Percentiles rank a stretch among this genome's conserved stretches.
Evolutionary conservation across 331 rosid genomes (phyloP).

Genomic region (Telfairia occidentalis): DNA sequence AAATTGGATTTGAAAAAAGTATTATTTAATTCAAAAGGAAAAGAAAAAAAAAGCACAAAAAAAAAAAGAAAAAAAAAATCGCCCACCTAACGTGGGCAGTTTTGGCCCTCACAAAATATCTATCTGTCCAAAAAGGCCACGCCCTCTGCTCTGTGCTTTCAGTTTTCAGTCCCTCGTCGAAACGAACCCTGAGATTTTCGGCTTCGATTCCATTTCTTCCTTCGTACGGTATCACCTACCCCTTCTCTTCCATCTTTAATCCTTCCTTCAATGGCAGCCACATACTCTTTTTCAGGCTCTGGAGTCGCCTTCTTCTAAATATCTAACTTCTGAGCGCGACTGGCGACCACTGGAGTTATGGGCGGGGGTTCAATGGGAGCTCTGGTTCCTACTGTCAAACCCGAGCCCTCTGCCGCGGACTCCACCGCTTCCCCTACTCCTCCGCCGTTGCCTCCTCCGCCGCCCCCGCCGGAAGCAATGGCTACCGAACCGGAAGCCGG

Average conservation of each 20-base stretch:
- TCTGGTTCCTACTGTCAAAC: conserved; percentile 35
- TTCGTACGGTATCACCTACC: background rate
- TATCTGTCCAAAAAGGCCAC: background rate
- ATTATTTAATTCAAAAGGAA: background rate
- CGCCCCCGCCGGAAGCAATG: background rate
- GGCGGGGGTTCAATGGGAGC: conserved; percentile 24
- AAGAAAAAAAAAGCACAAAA: background rate
- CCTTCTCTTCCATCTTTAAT: background rate
- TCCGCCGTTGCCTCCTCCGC: background rate
- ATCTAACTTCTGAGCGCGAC: no score
- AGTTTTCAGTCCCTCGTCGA: no score
- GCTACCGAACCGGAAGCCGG: background rate
- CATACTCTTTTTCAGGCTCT: background rate
- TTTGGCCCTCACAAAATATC: conserved; percentile 16
- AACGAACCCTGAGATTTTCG: no score
- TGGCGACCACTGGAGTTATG: conserved; percentile 14
- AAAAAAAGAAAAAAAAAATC: background rate
- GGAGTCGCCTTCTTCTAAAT: background rate
- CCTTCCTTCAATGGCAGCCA: conserved; percentile 8
- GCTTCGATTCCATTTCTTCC: background rate
- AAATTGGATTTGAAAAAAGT: background rate
- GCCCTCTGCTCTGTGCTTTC: no score
- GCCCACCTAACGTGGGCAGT: conserved; percentile 12
- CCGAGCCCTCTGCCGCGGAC: conserved; percentile 8
- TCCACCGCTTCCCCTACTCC: background rate